A percentile compares a stretch with the other conserved stretches of the same genome.
phyloP scores from a whole-genome alignment of 768 basidiomycete species.

The Lentinula aciculospora region DNA sequence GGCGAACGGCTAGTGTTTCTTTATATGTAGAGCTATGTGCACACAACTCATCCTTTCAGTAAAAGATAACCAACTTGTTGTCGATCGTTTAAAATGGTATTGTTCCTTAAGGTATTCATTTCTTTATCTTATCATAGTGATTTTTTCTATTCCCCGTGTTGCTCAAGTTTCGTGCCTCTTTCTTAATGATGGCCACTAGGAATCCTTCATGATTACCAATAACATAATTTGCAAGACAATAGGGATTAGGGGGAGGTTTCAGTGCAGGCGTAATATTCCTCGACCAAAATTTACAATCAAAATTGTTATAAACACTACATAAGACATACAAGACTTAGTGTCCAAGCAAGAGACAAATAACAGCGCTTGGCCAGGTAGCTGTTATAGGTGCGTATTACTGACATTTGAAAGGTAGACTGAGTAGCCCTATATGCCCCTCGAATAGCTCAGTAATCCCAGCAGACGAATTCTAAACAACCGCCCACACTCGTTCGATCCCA shows the following conservation, averaged over 20 bases:
- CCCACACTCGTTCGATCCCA: not conserved
- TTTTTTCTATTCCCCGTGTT: no score
- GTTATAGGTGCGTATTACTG: not conserved
- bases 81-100: not conserved
- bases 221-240: no score
- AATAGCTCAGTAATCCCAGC: not conserved
- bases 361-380: not conserved
- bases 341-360: not conserved
- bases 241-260: no score
- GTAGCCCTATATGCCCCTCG: not conserved
- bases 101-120: not conserved
- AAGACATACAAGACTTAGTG: not conserved
- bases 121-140: not conserved
- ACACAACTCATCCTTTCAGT: not conserved
- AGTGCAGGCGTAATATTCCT: no score
- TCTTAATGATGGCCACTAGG: no score
- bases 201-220: no score
- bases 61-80: slow-evolving; percentile 2
- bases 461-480: not conserved
- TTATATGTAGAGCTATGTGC: not conserved
- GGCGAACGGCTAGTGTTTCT: not conserved
- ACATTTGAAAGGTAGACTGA: not conserved
- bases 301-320: not conserved
- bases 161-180: no score
- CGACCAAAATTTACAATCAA: not conserved